Conservation (phyloP, 2,329 filamentous ascomycete genomes). For the Cladophialophora immunda region DNA sequence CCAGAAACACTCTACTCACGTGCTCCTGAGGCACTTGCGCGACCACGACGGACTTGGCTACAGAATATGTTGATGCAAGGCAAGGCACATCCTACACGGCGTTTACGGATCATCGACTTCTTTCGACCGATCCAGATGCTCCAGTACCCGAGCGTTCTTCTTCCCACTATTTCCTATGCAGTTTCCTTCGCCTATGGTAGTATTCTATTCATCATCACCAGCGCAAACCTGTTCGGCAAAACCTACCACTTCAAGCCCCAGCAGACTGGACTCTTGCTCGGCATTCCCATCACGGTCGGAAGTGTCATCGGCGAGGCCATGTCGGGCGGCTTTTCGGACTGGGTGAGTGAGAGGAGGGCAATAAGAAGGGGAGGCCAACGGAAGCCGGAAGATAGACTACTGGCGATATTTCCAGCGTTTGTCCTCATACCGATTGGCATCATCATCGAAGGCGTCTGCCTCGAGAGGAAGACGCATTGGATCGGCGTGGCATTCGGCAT, state of each 20-base stretch:
- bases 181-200: conserved; percentile 14
- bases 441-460: conserved; percentile 11
- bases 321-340: conserved; percentile 10
- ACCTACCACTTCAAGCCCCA: conserved; percentile 9
- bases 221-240: not conserved
- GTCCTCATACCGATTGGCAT: not conserved
- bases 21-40: conserved; percentile 5
- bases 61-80: not conserved
- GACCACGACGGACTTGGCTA: not conserved
- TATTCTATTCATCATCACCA: conserved; percentile 9
- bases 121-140: conserved; percentile 13
- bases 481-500: not conserved
- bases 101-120: conserved; percentile 5
- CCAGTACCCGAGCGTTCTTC: conserved; percentile 10
- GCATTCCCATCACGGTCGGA: conserved; percentile 10
- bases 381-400: conserved; percentile 13
- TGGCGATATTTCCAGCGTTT: conserved; percentile 6
- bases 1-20: conserved; percentile 15
- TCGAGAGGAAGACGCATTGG: conserved; percentile 11
- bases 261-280: conserved; percentile 17
- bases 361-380: conserved; percentile 8
- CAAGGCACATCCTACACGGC: conserved; percentile 10
- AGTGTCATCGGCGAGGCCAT: conserved; percentile 14
- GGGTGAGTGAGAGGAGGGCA: conserved; percentile 7
- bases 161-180: conserved; percentile 14